Evolutionary conservation across 1,139 yeast species (phyloP), one percentile per base, ranked within the genome.

Genomic region (Yamadazyma blattariae): DNA sequence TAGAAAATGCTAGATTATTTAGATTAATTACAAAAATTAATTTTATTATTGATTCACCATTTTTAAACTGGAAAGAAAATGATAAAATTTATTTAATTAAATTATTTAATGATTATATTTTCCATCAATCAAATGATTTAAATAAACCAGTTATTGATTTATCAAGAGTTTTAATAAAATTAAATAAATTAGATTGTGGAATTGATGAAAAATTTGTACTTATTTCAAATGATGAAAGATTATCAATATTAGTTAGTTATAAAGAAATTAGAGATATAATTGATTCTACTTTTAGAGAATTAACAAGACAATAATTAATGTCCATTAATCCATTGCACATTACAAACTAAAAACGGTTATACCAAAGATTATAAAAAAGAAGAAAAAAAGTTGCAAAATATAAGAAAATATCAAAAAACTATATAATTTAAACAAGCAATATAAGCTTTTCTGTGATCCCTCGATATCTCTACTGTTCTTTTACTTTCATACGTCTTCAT

Each of bases 111-210:
- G 95, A 90, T 56, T 87, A 78, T 53, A 82, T 90, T 4, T 92
- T 90, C 61, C 94, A 86, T 52, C 95, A 86, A 52, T 74, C 71
- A 31, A 89, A 88, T 54, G 94, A 83, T 36, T 60, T 62, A 24
- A 96, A 96, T 13, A 74, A 75, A 48, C 89, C 96, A 2, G 77
- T 82, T 3, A 66, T 88, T 38, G 97, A 94, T 59, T 67, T 92
- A 48, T 82, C 90, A 2, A 88, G 89, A 55, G 94, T 90, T 4
- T 65, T 94, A 44, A 67, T 77, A 34, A 77, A 83, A 47, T 65
- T 92, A 50, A 92, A 92, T 61, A 92, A 92, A 58, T 67, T 92
- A 41, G 99, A 94, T 56, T 95, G 94, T 11, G 98, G 97, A 1
- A 74, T 84, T 30, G 92, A 87, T 35, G 98, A 92, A 57, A 80